Base-by-base conservation (phyloP, 352 stramenopile genomes). In the Phytophthora niederhauseri region DNA sequence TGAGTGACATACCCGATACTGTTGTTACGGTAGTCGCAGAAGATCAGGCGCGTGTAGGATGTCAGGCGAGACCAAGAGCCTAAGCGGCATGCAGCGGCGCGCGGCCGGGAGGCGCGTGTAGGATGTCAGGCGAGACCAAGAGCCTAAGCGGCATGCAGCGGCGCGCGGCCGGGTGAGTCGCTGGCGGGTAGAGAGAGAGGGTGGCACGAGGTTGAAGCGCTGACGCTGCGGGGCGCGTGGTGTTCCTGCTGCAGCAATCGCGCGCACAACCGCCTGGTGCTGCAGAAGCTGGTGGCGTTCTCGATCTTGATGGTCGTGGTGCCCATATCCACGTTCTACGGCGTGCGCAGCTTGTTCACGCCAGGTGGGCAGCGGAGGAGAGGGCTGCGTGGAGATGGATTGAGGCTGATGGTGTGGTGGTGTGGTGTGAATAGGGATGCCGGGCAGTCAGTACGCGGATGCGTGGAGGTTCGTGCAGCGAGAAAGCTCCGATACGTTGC, bases 241-340 rank as follows among this genome's bases (percentile, higher is more conserved):
- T 53, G 11, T 34, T 34, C 6, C 24, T 49, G 48, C 34, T 56
- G 38, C 51, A 94, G 87, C 54, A 89, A 94, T 61, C 83, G 78
- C 50, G 80, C 67, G 22, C 87, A 93, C 66, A 95, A 95, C 59
- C 76, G 73, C 20, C 82, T 83, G 71, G 87, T 93, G 31, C 81
- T 87, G 55, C 78, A 77, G 53, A 95, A 95, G 70, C 72, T 95
- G 46, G 72, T 74, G 24, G 69, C 85, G 51, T 95, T 92, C 70
- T 91, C 85, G 43, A 51, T 87, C 46, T 65, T 94, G 57, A 95
- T 95, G 84, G 54, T 84, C 17, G 61, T 70, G 38, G 68, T 89
- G 45, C 85, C 87, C 0, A 49, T 95, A 45, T 69, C 60, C 56
- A 89, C 87, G 36, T 95, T 91, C 57, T 93, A 84, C 70, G 60